A percentile compares a stretch with the other conserved stretches of the same genome.
Conservation (phyloP, 2,329 filamentous ascomycete species). For the Aspergillus phoenicis region DNA sequence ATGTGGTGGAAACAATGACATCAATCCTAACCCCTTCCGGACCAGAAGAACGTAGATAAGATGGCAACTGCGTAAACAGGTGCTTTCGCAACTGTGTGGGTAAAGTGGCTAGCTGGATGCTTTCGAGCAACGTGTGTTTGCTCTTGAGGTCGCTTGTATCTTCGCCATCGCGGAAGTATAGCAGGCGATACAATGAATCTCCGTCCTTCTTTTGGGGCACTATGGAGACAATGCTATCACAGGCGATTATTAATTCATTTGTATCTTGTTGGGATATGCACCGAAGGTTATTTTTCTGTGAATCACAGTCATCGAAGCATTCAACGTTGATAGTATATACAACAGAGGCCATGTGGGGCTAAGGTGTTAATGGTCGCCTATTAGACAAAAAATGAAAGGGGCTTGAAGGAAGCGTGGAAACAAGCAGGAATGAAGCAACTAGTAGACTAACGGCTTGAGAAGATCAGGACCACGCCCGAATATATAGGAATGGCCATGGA, state of each 20-base stretch:
- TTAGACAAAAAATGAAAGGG: not conserved
- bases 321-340: not conserved
- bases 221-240: conserved; percentile 31
- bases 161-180: conserved; percentile 27
- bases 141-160: conserved; percentile 1
- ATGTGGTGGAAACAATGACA: conserved; percentile 68
- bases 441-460: not conserved
- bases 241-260: conserved; percentile 19
- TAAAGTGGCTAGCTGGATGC: conserved; percentile 17
- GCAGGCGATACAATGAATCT: conserved; percentile 20
- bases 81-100: conserved; percentile 20
- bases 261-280: conserved; percentile 19
- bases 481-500: too few relatives aligned
- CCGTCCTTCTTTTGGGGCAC: conserved; percentile 14
- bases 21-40: conserved; percentile 43
- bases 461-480: not conserved
- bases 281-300: conserved; percentile 17
- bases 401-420: not conserved
- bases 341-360: not conserved
- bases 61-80: conserved; percentile 23
- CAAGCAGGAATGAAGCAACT: too few relatives aligned
- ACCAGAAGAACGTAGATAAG: conserved; percentile 20
- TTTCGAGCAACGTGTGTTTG: conserved; percentile 17
- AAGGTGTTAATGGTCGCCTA: not conserved
- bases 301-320: not conserved